phyloP scores from a whole-genome alignment of 2,329 filamentous ascomycete species.

The Tetracladium maxilliforme region DNA sequence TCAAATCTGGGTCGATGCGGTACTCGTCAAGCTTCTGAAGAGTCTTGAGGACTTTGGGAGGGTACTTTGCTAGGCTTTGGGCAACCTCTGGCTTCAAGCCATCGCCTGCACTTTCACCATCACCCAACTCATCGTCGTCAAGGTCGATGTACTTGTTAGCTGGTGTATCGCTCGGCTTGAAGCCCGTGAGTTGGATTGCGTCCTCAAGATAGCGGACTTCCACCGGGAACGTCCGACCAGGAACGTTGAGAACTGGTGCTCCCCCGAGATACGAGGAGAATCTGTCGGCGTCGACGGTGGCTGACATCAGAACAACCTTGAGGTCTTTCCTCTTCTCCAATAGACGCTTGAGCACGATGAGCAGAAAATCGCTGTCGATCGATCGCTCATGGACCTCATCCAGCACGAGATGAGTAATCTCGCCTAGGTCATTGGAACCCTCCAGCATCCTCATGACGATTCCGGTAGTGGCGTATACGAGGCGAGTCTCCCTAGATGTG shows the following conservation, averaged over 20 bases:
- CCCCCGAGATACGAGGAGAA: slow-evolving; percentile 81
- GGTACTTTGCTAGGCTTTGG: slow-evolving; percentile 59
- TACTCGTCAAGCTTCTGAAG: slow-evolving; percentile 78
- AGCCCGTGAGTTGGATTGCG: slow-evolving; percentile 70
- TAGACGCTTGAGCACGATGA: slow-evolving; percentile 81
- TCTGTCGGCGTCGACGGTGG: slow-evolving; percentile 81
- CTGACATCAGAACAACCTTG: slow-evolving; percentile 94
- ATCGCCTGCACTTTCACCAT: slow-evolving; percentile 32
- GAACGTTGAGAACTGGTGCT: slow-evolving; percentile 79
- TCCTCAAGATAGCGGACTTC: slow-evolving; percentile 82
- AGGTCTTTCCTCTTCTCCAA: slow-evolving; percentile 64
- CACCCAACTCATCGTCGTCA: slow-evolving; percentile 39
- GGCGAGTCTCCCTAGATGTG: slow-evolving; percentile 62
- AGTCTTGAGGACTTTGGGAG: slow-evolving; percentile 57
- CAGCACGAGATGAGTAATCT: slow-evolving; percentile 88
- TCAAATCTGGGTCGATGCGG: slow-evolving; percentile 76
- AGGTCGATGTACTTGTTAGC: slow-evolving; percentile 42
- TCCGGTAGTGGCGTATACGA: slow-evolving; percentile 80
- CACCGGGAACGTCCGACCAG: slow-evolving; percentile 87
- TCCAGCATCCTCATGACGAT: slow-evolving; percentile 99
- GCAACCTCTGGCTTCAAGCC: slow-evolving; percentile 34
- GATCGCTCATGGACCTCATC: slow-evolving; percentile 95
- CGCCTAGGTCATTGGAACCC: slow-evolving; percentile 67
- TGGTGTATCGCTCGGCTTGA: too few relatives aligned
- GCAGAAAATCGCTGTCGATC: slow-evolving; percentile 90